Evolutionary conservation across 805 yeast species (phyloP).

Genomic region (Candida corydali): DNA sequence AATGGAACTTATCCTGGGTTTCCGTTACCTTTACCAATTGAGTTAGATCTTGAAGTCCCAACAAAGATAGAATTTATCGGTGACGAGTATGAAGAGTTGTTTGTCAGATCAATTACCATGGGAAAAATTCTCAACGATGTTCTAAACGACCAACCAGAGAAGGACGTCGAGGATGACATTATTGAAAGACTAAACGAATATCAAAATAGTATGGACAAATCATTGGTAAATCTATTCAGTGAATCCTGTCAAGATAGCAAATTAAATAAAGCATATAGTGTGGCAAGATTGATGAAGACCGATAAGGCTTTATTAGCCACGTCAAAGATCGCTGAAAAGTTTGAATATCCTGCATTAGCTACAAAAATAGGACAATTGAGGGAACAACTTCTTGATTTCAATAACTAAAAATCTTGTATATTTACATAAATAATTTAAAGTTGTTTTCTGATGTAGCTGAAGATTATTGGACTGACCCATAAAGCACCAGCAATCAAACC

Average conservation of each 20-base stretch:
- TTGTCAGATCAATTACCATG: constrained; percentile 55
- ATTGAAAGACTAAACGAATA: constrained; percentile 50
- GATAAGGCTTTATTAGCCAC: constrained; percentile 85
- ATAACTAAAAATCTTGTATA: constrained; percentile 5
- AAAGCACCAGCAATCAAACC: constrained; percentile 61
- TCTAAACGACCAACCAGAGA: constrained; percentile 19
- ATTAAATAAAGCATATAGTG: constrained; percentile 60
- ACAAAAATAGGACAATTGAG: constrained; percentile 33
- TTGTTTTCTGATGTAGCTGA: constrained; percentile 51
- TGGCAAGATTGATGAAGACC: constrained; percentile 65
- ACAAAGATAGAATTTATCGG: constrained; percentile 22
- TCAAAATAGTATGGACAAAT: constrained; percentile 64
- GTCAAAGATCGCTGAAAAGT: constrained; percentile 73
- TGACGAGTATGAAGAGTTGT: constrained; percentile 56
- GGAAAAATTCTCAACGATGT: constrained; percentile 63
- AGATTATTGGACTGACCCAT: constrained; percentile 54
- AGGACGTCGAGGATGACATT: constrained; percentile 31
- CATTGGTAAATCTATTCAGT: constrained; percentile 73
- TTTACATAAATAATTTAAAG: constrained; percentile 18
- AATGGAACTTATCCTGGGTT: constrained; percentile 60
- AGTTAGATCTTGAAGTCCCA: constrained; percentile 68
- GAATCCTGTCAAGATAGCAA: constrained; percentile 66
- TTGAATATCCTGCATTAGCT: constrained; percentile 33
- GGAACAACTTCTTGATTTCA: constrained; percentile 28
- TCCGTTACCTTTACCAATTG: constrained; percentile 83